A percentile compares a stretch with the other conserved stretches of the same genome.
These are phyloP conservation scores for Erysimum pusillum DNA, from an alignment of 441 rosid genomes.

Conservation along the genomic window DNA sequence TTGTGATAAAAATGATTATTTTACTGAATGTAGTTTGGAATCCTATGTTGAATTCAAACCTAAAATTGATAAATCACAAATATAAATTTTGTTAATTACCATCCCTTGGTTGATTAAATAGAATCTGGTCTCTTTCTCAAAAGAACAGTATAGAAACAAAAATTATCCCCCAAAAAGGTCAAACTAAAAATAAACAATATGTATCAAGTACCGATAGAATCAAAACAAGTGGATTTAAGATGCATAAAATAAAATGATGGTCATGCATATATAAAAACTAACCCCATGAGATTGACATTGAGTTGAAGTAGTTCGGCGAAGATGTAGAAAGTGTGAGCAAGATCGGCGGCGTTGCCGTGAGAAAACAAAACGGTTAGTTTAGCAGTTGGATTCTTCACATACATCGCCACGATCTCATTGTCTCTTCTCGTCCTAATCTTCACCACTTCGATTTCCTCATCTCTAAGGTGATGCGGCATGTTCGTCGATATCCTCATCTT, in stretches of 20 bases:
- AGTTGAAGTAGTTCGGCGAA: constrained; percentile 60
- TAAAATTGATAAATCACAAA: not conserved
- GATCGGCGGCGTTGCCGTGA: constrained; percentile 70
- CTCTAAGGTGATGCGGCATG: constrained; percentile 49
- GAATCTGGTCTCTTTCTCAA: constrained; percentile 8
- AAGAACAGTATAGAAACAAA: not conserved
- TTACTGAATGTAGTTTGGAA: not conserved
- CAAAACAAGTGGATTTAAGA: constrained; percentile 1
- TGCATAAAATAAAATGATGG: not conserved
- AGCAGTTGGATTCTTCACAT: constrained; percentile 58
- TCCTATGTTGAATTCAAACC: not conserved
- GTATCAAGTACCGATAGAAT: not conserved
- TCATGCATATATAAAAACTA: constrained; percentile 31
- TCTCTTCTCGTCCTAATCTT: constrained; percentile 56
- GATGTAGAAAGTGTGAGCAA: constrained; percentile 58
- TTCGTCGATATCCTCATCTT: constrained; percentile 53
- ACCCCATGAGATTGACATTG: constrained; percentile 64
- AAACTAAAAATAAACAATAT: not conserved
- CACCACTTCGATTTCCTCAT: constrained; percentile 57
- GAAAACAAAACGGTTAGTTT: constrained; percentile 60
- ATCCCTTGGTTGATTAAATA: not conserved
- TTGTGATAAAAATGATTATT: not conserved
- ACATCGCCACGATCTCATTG: constrained; percentile 59
- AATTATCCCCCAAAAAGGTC: not conserved
- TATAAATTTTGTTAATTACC: constrained; percentile 13